Evolutionary conservation across 768 basidiomycete species (phyloP), one percentile per base, ranked within the genome.

Genomic region (Boletus subcaerulescens): DNA sequence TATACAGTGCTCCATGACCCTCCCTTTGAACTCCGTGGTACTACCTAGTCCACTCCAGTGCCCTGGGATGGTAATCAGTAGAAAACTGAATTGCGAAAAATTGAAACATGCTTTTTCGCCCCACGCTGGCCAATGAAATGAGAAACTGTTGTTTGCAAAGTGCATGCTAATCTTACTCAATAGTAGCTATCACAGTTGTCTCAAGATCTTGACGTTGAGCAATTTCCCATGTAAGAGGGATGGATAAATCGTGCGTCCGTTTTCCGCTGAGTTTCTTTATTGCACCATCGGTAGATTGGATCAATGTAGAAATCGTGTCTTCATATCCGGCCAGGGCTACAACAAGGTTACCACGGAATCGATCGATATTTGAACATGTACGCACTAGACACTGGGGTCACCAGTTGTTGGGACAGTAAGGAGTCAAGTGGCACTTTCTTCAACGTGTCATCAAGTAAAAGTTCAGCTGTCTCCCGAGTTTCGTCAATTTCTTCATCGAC

Each of bases 181-280:
- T 42, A 11, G 33, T 43, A 5, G 55, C 55, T 17, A 40, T 45
- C 14, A 56, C 9, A 13, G 22, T 56, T 1, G 41, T 53, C 4
- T 56, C 45, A 1, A 43, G 29, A 40, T 56, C 50, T 24, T 38
- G 40, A 18, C 55, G 55, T 31, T 56, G 55, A 42, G 55, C 55
- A 1, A 47, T 48, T 22, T 45, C 45, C 55, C 55, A 56, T 7
- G 40, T 35, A 42, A 56, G 55, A 43, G 55, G n/a, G 33, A 24
- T 31, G 15, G 55, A 32, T 14, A 13, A 29, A 32, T 41, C 32
- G 24, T 36, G 55, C 17, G 20, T 56, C 7, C 33, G 45, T 24
- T 20, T 47, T 33, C 26, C 40, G 13, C 47, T 14, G 29, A 31
- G 20, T 17, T n/a, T 53, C 29, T 53, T 50, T 52, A 56, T 53